Percentiles rank a stretch among this genome's conserved stretches.
These are phyloP conservation scores for Salix arbutifolia DNA, from an alignment of 345 rosid genomes.

Conservation along the genomic window DNA sequence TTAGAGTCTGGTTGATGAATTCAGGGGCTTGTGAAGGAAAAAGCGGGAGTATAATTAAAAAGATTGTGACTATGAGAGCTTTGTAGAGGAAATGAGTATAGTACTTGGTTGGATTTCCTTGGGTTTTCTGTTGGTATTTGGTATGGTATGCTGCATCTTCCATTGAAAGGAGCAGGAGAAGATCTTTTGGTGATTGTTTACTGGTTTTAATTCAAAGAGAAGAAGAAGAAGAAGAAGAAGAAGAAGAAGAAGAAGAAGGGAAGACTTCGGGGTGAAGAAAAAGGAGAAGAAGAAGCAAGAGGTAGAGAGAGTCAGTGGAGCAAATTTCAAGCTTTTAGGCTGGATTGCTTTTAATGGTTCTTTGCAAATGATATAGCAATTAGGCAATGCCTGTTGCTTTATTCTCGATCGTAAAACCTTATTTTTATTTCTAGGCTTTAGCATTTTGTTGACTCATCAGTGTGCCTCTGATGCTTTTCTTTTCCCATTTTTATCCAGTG, in stretches of 20 bases:
- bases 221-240: conserved; percentile 19
- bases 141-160: conserved; percentile 42
- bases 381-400: not conserved
- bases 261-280: conserved; percentile 48
- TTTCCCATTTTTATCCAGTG: not conserved
- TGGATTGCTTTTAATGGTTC: conserved; percentile 9
- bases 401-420: not conserved
- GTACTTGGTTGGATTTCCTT: conserved; percentile 43
- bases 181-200: conserved; percentile 5
- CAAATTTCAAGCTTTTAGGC: conserved; percentile 25
- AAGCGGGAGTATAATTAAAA: conserved; percentile 36
- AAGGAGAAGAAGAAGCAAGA: not conserved
- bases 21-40: conserved; percentile 86
- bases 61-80: conserved; percentile 48
- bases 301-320: conserved; percentile 19
- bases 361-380: conserved; percentile 7
- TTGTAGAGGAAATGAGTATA: conserved; percentile 59
- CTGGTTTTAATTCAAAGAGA: conserved; percentile 14
- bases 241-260: conserved; percentile 21
- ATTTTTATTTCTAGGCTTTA: not conserved
- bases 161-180: conserved; percentile 39
- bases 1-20: conserved; percentile 60
- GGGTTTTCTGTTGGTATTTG: conserved; percentile 35
- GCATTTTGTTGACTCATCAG: conserved; percentile 25
- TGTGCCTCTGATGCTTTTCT: not conserved